These are phyloP conservation scores for Ophiostoma novo-ulmi DNA, from an alignment of 2,329 filamentous ascomycete species.

Conservation along the genomic window DNA sequence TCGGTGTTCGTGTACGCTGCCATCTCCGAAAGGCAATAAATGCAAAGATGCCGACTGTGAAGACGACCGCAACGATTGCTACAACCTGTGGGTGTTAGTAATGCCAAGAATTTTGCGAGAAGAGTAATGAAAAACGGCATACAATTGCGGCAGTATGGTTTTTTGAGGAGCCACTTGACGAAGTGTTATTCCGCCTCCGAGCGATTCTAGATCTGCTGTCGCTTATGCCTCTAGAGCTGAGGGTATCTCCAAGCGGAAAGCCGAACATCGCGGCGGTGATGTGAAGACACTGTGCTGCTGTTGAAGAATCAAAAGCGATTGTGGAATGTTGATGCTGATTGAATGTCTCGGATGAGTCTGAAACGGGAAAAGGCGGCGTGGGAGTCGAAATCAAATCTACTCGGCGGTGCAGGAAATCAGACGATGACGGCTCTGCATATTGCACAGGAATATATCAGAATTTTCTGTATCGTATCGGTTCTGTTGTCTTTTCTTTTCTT, in stretches of 20 bases:
- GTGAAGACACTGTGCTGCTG: not conserved
- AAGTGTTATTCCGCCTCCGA: not conserved
- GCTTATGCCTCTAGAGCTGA: not conserved
- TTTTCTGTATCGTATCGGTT: not conserved
- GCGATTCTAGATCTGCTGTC: not conserved
- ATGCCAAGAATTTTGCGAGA: not conserved
- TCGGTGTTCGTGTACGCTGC: constrained; percentile 10
- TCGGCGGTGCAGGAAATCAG: constrained; percentile 1
- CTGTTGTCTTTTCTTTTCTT: not conserved
- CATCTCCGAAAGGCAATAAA: constrained; percentile 20
- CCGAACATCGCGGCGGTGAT: not conserved
- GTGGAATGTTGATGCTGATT: not conserved
- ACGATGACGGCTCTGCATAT: constrained; percentile 17
- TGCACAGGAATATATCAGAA: not conserved
- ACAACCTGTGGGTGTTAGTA: constrained; percentile 9
- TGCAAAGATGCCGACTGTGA: constrained; percentile 5
- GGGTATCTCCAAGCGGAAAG: not conserved
- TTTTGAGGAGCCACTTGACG: not conserved
- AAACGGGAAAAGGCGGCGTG: not conserved
- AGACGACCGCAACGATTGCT: not conserved
- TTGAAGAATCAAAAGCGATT: not conserved
- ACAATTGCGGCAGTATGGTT: constrained; percentile 17
- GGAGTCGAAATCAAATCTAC: not conserved
- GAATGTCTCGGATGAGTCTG: not conserved
- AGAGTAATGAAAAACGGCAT: not conserved